Evolutionary conservation across 345 rosid genomes (phyloP).

Genomic region (Adansonia digitata): DNA sequence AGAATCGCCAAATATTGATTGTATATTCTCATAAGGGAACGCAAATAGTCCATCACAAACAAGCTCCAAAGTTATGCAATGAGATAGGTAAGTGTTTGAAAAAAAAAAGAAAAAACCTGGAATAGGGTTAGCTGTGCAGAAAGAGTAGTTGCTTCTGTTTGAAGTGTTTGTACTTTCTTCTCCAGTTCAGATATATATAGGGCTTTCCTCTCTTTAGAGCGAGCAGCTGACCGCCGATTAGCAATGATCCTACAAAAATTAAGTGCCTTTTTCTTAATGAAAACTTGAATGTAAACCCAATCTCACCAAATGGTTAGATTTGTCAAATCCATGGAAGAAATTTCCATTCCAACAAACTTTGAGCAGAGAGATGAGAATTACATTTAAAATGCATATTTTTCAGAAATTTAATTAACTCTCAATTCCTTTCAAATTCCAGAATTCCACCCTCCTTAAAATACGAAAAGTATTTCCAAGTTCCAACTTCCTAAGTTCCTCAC

Average conservation of each 20-base stretch:
- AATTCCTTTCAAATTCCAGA: not conserved
- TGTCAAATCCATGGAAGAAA: too few relatives aligned
- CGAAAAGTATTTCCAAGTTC: not conserved
- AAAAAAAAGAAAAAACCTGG: slow-evolving; percentile 51
- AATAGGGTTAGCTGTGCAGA: slow-evolving; percentile 76
- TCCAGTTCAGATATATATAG: slow-evolving; percentile 72
- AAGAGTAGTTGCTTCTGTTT: slow-evolving; percentile 87
- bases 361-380: not conserved
- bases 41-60: not conserved
- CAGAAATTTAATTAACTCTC: not conserved
- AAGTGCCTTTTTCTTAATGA: too few relatives aligned
- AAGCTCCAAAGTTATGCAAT: not conserved
- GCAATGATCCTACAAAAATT: slow-evolving; percentile 65
- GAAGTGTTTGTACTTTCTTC: slow-evolving; percentile 79
- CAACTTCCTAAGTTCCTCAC: not conserved
- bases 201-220: slow-evolving; percentile 86
- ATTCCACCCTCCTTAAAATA: not conserved
- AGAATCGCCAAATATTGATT: not conserved
- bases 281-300: too few relatives aligned
- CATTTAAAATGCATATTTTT: not conserved
- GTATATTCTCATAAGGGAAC: not conserved
- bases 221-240: slow-evolving; percentile 85
- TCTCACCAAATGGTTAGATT: too few relatives aligned
- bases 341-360: not conserved
- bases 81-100: not conserved